Evolutionary conservation across 345 rosid genomes (phyloP), one percentile per base, ranked within the genome.

Genomic region (Pistacia integerrima): DNA sequence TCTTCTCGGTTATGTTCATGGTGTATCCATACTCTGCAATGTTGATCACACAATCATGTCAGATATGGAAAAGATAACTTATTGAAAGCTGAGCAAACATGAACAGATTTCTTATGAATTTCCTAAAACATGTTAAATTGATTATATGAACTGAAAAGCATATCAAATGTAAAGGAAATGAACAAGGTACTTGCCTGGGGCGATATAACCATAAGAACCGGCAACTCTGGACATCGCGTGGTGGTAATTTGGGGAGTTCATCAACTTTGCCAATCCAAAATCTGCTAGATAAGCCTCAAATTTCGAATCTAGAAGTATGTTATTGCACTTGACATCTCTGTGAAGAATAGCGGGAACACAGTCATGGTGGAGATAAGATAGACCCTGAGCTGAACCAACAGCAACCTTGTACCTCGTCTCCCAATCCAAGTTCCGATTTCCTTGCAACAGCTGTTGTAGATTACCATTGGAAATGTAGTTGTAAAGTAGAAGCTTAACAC

Each of bases 1-100:
- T 95, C 86, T 93, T 95, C 83, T 95, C 98, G 3, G 99, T 88
- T 75, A 95, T 92, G 85, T 95, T 95, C 97, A 89, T 89, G 5
- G 96, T 90, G 90, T 92, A 93, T 35, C 98, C 99, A 41, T 95
- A 95, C 82, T 95, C 99, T 95, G 94, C 85, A 54, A 17, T 1
- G 87, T 67, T 52, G 49, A 69, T 14, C 28, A 81, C 3, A 14
- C 18, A 73, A 63, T 78, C 30, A 60, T 59, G n/a, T 78, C 30
- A 59, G 70, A 48, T 44, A 20, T 22, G 4, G 48, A 64, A 7
- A 25, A 30, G 5, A n/a, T 10, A 18, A 63, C 14, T 69, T 25
- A 18, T 11, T 4, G 7, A 67, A 48, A 30, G 51, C 44, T 11
- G 16, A 10, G 12, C 41, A 17, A 49, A 68, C 18, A 2, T 25